phyloP scores from a whole-genome alignment of 2,329 filamentous ascomycete species.

The Hypoxylon sp. region DNA sequence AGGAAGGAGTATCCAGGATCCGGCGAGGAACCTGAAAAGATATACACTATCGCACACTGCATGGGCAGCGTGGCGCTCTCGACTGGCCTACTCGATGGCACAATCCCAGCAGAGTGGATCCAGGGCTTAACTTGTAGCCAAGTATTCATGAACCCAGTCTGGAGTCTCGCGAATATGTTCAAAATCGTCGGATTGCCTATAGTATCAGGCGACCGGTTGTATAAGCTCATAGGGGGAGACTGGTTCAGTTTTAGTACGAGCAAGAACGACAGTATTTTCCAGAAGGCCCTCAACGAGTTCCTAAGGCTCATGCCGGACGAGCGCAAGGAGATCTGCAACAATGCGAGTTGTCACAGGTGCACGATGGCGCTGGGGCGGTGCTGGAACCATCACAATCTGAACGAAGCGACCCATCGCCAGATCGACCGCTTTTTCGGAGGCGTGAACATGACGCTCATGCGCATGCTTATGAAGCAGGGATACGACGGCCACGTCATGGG shows the following conservation, averaged over 20 bases:
- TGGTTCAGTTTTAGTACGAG: constrained; percentile 70
- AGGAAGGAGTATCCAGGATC: constrained; percentile 56
- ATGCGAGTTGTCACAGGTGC: constrained; percentile 72
- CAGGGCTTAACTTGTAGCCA: constrained; percentile 71
- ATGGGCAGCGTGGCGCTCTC: constrained; percentile 73
- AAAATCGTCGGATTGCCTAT: constrained; percentile 65
- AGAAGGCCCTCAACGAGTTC: constrained; percentile 67
- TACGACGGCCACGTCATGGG: constrained; percentile 64
- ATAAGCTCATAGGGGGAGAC: constrained; percentile 62
- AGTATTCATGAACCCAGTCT: constrained; percentile 75
- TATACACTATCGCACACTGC: constrained; percentile 74
- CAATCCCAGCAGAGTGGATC: constrained; percentile 70
- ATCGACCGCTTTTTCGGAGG: constrained; percentile 74
- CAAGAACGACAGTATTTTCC: constrained; percentile 63
- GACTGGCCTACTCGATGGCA: constrained; percentile 72
- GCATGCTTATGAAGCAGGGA: constrained; percentile 71
- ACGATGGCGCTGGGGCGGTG: constrained; percentile 73
- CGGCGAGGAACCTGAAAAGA: constrained; percentile 49
- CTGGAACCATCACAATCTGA: constrained; percentile 76
- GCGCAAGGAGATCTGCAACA: constrained; percentile 71
- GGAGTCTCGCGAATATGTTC: constrained; percentile 68
- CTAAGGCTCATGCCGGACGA: constrained; percentile 71
- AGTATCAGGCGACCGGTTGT: constrained; percentile 65
- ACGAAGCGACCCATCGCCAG: constrained; percentile 74
- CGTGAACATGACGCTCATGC: constrained; percentile 71